Evolutionary conservation across 1,139 yeast genomes (phyloP), one percentile per base, ranked within the genome.

Genomic region (Kazachstania sp.): DNA sequence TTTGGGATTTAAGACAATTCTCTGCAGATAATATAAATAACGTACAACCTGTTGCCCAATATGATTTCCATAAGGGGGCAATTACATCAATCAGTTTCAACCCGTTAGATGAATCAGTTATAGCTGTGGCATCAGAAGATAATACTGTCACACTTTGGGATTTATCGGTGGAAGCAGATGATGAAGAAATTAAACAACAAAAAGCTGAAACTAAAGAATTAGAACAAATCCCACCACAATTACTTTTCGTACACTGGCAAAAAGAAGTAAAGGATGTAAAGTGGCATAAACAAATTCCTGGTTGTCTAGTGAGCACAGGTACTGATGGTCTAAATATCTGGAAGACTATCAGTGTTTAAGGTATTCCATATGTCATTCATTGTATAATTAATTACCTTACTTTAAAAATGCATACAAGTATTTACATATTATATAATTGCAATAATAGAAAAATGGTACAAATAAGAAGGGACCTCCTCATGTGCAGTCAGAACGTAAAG

Each of bases 61-160:
- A 92, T 63, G 87, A 85, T 59, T 94, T 92, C 86, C 98, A 94
- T 71, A 86, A 86, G 66, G 79, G 94, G 43, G 85, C 98, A 29
- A 77, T 92, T 59, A 94, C 98, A 2, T 83, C 96, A 3, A 87
- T 92, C 54, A 85, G 94, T 51, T 92, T 92, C 73, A 90, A 90
- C 63, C 98, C 98, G 44, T 73, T 84, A 55, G 99, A 92, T 65
- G 98, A 92, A 68, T 86, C 96, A 0, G 87, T 90, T 52, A 78
- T 92, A 49, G 97, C 97, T 1, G 97, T 92, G 20, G 88, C 95
- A 5, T 86, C 95, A 1, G 97, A 90, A 65, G 98, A 94, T 67
- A 87, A 87, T 64, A 92, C 97, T 12, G 97, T 92, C 8, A 88
- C 97, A 1, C 72, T 92, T 53, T 92, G 99, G 99, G 97, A 88